Percentiles rank a stretch among this genome's conserved stretches.
These are phyloP conservation scores for Xylaria acuta DNA, from an alignment of 495 filamentous ascomycete genomes.

Conservation along the genomic window DNA sequence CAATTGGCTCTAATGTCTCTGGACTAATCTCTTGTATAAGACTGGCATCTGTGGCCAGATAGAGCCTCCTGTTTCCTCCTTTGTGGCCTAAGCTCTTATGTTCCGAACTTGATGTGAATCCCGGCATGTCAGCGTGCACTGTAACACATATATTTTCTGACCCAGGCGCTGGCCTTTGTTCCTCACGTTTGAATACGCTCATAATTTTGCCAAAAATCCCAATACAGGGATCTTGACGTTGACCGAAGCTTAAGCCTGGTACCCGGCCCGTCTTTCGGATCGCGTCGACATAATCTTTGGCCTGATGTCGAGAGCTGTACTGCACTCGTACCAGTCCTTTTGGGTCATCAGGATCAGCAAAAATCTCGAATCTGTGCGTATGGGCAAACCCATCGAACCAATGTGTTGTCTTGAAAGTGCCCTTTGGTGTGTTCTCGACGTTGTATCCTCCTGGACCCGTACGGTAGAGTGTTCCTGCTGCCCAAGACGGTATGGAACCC, in stretches of 20 bases:
- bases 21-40: slow-evolving; percentile 67
- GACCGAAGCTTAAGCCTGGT: slow-evolving; percentile 62
- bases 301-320: slow-evolving; percentile 75
- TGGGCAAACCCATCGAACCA: slow-evolving; percentile 87
- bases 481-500: slow-evolving; percentile 53
- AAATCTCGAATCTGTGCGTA: slow-evolving; percentile 74
- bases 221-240: slow-evolving; percentile 71
- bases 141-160: slow-evolving; percentile 65
- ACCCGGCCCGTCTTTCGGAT: slow-evolving; percentile 59
- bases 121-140: slow-evolving; percentile 64
- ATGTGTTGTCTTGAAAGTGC: slow-evolving; percentile 64
- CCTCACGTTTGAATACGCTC: slow-evolving; percentile 51
- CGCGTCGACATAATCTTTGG: slow-evolving; percentile 61
- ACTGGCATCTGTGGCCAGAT: slow-evolving; percentile 65
- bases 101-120: slow-evolving; percentile 37
- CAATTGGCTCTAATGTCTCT: slow-evolving; percentile 72
- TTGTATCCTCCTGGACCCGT: slow-evolving; percentile 71
- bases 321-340: slow-evolving; percentile 51
- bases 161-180: slow-evolving; percentile 32
- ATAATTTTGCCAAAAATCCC: slow-evolving; percentile 71
- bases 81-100: slow-evolving; percentile 33
- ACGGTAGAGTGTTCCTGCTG: slow-evolving; percentile 69
- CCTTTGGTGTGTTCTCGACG: slow-evolving; percentile 61
- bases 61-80: slow-evolving; percentile 54
- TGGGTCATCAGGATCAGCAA: slow-evolving; percentile 38